Evolutionary conservation across 2,329 filamentous ascomycete genomes (phyloP).

Genomic region (Cytospora piceae): DNA sequence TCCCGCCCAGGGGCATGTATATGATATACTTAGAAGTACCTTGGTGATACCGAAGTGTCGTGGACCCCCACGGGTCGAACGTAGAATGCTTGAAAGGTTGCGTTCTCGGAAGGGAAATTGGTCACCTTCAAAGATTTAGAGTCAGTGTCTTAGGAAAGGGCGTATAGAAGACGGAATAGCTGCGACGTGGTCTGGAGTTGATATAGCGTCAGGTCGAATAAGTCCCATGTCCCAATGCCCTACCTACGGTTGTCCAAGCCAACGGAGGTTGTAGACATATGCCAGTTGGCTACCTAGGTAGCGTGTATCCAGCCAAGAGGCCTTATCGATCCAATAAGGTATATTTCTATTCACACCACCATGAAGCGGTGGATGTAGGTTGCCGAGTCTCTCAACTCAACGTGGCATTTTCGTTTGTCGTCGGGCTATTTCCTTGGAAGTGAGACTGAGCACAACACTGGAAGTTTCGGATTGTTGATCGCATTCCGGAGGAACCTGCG

Average conservation of each 20-base stretch:
- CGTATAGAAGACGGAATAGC: background rate
- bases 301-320: background rate
- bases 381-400: background rate
- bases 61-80: background rate
- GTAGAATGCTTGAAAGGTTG: background rate
- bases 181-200: background rate
- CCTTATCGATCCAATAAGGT: background rate
- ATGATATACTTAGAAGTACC: background rate
- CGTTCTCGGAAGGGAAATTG: background rate
- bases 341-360: constrained; percentile 1
- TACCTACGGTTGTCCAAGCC: background rate
- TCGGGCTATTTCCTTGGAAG: background rate
- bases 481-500: background rate
- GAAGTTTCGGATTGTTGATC: background rate
- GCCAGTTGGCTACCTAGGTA: background rate
- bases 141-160: background rate
- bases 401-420: constrained; percentile 1
- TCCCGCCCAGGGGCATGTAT: background rate
- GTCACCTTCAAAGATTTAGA: background rate
- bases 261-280: background rate
- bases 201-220: background rate
- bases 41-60: background rate
- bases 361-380: background rate
- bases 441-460: constrained; percentile 19
- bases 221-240: background rate